phyloP scores from a whole-genome alignment of 257 asterid genomes.

The Dorcoceras hygrometricum region DNA sequence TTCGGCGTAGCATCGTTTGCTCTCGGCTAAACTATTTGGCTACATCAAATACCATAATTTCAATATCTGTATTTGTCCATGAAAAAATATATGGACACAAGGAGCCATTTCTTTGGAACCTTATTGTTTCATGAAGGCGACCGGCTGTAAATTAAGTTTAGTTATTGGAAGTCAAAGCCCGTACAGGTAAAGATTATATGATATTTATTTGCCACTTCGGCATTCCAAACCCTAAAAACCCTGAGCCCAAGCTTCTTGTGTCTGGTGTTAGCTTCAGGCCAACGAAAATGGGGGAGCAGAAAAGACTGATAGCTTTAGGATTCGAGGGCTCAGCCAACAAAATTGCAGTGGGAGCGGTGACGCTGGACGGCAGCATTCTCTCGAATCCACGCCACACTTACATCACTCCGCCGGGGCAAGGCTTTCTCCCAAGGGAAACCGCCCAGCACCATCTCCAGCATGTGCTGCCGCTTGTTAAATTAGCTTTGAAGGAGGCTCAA shows the following conservation, averaged over 20 bases:
- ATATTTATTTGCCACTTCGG: too few species aligned
- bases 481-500: conserved; percentile 63
- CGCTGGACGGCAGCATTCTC: conserved; percentile 68
- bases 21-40: too few species aligned
- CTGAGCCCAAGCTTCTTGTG: background rate
- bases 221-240: conserved; percentile 26
- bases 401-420: conserved; percentile 97
- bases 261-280: background rate
- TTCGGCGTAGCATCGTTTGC: too few species aligned
- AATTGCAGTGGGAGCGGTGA: conserved; percentile 80
- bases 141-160: too few species aligned
- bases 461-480: conserved; percentile 68
- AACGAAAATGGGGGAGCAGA: conserved; percentile 45
- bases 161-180: too few species aligned
- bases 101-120: too few species aligned
- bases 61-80: too few species aligned
- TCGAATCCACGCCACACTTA: conserved; percentile 94
- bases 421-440: conserved; percentile 92
- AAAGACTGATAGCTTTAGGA: conserved; percentile 63
- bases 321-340: conserved; percentile 96
- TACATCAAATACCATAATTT: too few species aligned
- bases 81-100: too few species aligned
- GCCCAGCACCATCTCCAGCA: conserved; percentile 94
- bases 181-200: too few species aligned
- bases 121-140: too few species aligned